phyloP scores from a whole-genome alignment of 176 grass and related monocot species.

The Chrysopogon serrulatus region DNA sequence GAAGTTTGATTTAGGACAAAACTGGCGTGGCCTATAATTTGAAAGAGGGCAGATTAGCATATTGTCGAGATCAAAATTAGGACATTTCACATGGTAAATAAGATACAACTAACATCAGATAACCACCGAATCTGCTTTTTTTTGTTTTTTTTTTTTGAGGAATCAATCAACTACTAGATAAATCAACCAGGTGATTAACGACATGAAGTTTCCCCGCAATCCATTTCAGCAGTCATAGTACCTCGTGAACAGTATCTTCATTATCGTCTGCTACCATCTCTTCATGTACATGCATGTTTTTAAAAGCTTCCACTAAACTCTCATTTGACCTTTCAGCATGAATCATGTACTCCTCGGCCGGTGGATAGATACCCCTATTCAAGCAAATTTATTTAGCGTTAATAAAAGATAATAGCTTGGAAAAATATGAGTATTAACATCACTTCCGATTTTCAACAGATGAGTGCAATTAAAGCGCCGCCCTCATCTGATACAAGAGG shows the following conservation, averaged over 20 bases:
- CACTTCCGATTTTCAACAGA: neutral
- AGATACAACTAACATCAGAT: neutral
- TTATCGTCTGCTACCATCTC: slow-evolving; percentile 62
- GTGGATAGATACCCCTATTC: slow-evolving; percentile 74
- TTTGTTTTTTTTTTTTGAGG: too few relatives aligned
- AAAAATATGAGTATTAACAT: neutral
- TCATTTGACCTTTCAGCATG: slow-evolving; percentile 62
- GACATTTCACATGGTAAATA: neutral
- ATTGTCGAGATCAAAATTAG: neutral
- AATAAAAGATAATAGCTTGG: neutral
- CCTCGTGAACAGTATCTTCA: slow-evolving; percentile 56
- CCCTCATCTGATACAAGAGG: neutral
- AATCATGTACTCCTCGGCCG: slow-evolving; percentile 65
- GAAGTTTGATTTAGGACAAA: neutral
- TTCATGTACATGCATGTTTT: slow-evolving; percentile 76
- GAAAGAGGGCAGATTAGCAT: neutral
- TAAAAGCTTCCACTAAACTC: slow-evolving; percentile 84
- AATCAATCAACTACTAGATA: neutral
- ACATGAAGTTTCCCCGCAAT: neutral
- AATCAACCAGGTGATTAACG: slow-evolving; percentile 2
- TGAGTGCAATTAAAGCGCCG: neutral
- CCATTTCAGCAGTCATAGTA: slow-evolving; percentile 2
- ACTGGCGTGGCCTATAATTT: neutral
- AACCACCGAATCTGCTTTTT: neutral
- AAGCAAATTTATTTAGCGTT: neutral